Evolutionary conservation across 495 filamentous ascomycete species (phyloP).

Genomic region (Penicillium antarcticum): DNA sequence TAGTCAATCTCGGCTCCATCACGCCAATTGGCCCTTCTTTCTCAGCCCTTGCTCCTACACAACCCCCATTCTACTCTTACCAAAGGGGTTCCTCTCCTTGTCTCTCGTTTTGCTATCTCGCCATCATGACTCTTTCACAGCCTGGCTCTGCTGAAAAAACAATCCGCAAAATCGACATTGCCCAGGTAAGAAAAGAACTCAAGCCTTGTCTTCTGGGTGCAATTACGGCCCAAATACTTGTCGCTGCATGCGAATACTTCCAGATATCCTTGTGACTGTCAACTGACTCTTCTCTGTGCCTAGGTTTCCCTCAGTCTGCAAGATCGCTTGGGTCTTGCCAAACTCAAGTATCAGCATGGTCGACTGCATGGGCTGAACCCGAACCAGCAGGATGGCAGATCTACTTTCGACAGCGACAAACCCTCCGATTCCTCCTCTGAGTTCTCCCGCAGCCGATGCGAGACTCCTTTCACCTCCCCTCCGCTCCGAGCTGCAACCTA

Average conservation of each 20-base stretch:
- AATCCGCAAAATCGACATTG: slow-evolving; percentile 56
- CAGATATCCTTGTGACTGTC: neutral
- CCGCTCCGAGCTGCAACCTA: slow-evolving; percentile 36
- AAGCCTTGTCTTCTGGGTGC: neutral
- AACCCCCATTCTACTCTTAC: slow-evolving; percentile 2
- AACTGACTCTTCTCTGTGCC: slow-evolving; percentile 6
- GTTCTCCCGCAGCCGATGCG: slow-evolving; percentile 42
- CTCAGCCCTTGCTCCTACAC: slow-evolving; percentile 25
- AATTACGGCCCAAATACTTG: neutral
- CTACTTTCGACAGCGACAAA: slow-evolving; percentile 31
- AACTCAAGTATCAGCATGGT: slow-evolving; percentile 93
- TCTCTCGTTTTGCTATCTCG: slow-evolving; percentile 7
- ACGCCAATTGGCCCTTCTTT: slow-evolving; percentile 28
- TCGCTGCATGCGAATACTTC: neutral
- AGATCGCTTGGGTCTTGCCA: slow-evolving; percentile 89
- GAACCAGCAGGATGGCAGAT: slow-evolving; percentile 66
- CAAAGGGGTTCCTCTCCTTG: slow-evolving; percentile 12
- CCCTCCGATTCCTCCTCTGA: slow-evolving; percentile 80
- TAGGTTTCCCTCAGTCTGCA: slow-evolving; percentile 90
- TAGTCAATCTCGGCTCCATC: slow-evolving; percentile 12
- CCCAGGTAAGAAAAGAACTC: slow-evolving; percentile 61
- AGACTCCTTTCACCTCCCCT: slow-evolving; percentile 46
- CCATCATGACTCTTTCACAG: slow-evolving; percentile 34
- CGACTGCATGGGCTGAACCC: slow-evolving; percentile 37
- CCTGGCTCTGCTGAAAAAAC: slow-evolving; percentile 39